Conservation (phyloP, 2,329 filamentous ascomycete species). For the Cercospora sp. region DNA sequence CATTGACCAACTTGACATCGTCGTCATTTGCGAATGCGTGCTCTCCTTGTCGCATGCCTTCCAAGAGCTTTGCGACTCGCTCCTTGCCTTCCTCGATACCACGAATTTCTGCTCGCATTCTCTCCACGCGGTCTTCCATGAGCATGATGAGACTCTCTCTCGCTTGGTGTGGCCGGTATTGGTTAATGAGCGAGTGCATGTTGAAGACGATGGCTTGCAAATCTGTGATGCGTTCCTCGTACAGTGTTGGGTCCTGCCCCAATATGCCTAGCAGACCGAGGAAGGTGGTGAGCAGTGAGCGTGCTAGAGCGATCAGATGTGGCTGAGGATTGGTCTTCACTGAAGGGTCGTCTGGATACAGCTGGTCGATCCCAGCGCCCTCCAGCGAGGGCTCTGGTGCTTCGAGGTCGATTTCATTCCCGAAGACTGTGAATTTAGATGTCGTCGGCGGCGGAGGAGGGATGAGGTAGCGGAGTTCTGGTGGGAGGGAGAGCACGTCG, state of each 20-base stretch:
- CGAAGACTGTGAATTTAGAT: conserved; percentile 74
- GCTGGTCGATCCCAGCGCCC: conserved; percentile 68
- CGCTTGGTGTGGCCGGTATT: conserved; percentile 91
- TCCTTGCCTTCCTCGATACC: conserved; percentile 66
- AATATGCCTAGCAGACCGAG: conserved; percentile 77
- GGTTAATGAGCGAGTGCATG: conserved; percentile 88
- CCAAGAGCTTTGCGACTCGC: conserved; percentile 71
- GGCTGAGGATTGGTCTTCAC: conserved; percentile 50
- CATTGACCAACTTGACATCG: conserved; percentile 2
- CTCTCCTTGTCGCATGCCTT: conserved; percentile 54
- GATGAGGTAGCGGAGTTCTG: conserved; percentile 73
- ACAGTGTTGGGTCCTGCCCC: conserved; percentile 62
- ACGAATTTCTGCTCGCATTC: conserved; percentile 70
- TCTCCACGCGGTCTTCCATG: conserved; percentile 81
- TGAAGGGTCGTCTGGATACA: conserved; percentile 56
- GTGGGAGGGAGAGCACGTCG: conserved; percentile 56
- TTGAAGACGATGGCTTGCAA: conserved; percentile 83
- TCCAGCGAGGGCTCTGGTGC: conserved; percentile 67
- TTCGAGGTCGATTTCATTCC: conserved; percentile 61
- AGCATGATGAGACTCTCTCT: conserved; percentile 81
- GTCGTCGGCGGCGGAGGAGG: conserved; percentile 72
- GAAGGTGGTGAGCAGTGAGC: conserved; percentile 84
- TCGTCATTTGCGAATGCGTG: conserved; percentile 15
- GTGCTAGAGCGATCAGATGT: conserved; percentile 69
- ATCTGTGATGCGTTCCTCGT: conserved; percentile 71